Percentiles rank a stretch among this genome's conserved stretches.
phyloP scores from a whole-genome alignment of 2,329 filamentous ascomycete genomes.

The Neonectria punicea region DNA sequence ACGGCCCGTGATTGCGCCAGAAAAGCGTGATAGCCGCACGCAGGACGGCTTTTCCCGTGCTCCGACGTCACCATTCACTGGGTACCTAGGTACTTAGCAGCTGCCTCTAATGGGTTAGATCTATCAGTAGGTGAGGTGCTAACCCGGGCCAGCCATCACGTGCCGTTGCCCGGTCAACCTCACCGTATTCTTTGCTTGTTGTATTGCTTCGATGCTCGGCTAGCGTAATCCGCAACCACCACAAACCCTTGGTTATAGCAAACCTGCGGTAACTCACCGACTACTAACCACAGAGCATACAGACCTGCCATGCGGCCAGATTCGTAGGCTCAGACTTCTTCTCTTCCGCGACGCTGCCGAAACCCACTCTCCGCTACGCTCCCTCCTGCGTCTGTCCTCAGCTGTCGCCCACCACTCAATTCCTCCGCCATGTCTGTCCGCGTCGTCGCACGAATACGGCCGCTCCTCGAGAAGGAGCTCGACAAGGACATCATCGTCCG shows the following conservation, averaged over 20 bases:
- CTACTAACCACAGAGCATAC: constrained; percentile 13
- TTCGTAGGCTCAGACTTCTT: constrained; percentile 42
- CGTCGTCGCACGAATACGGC: constrained; percentile 91
- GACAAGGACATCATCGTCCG: constrained; percentile 88
- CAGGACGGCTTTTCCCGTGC: constrained; percentile 47
- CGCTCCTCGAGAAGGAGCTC: constrained; percentile 84
- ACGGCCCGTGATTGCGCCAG: constrained; percentile 23
- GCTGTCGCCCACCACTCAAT: constrained; percentile 26
- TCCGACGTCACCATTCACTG: constrained; percentile 33
- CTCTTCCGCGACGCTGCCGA: constrained; percentile 26
- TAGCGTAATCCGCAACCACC: constrained; percentile 21
- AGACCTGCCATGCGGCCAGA: constrained; percentile 35
- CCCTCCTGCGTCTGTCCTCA: constrained; percentile 6
- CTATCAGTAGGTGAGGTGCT: too few relatives aligned
- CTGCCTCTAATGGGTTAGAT: too few relatives aligned
- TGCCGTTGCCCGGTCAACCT: constrained; percentile 45
- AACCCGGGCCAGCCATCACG: constrained; percentile 32
- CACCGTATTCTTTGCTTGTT: constrained; percentile 7
- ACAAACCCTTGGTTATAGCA: constrained; percentile 35
- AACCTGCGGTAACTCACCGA: constrained; percentile 30
- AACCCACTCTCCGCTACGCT: constrained; percentile 27
- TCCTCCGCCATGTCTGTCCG: constrained; percentile 70
- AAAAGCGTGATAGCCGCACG: constrained; percentile 33
- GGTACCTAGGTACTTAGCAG: neutral
- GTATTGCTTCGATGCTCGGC: neutral